Evolutionary conservation across 2,329 filamentous ascomycete species (phyloP).

Genomic region (Boeremia exigua): DNA sequence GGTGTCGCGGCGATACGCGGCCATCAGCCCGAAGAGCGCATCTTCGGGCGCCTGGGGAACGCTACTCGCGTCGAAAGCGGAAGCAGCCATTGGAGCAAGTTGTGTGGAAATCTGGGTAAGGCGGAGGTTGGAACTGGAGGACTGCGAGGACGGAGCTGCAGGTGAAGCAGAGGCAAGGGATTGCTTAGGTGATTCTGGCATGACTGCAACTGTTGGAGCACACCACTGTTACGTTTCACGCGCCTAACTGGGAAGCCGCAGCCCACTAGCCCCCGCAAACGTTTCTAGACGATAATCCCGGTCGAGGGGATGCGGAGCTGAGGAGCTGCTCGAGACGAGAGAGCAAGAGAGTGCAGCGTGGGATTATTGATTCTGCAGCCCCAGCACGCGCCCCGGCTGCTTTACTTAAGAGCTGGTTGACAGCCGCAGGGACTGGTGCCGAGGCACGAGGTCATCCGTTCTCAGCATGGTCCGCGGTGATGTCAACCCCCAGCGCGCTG

Average conservation of each 20-base stretch:
- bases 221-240: constrained; percentile 36
- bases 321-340: constrained; percentile 17
- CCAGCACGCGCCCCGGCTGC: constrained; percentile 18
- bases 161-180: constrained; percentile 17
- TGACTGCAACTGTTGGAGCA: constrained; percentile 21
- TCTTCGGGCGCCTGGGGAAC: constrained; percentile 94
- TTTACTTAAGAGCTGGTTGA: constrained; percentile 22
- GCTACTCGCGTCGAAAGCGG: constrained; percentile 75
- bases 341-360: constrained; percentile 11
- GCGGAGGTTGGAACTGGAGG: constrained; percentile 45
- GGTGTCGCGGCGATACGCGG: constrained; percentile 81
- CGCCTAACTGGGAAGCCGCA: constrained; percentile 25
- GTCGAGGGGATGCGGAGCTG: constrained; percentile 29
- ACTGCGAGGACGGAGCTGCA: constrained; percentile 21
- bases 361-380: constrained; percentile 2
- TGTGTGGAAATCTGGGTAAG: constrained; percentile 69
- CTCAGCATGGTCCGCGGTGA: constrained; percentile 21
- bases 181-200: constrained; percentile 32
- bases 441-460: constrained; percentile 26
- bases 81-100: constrained; percentile 68
- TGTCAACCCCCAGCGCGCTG: constrained; percentile 21
- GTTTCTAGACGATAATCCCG: constrained; percentile 14
- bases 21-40: constrained; percentile 90
- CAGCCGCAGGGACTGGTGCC: constrained; percentile 23
- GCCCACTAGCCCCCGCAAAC: constrained; percentile 39